A percentile compares a stretch with the other conserved stretches of the same genome.
These are phyloP conservation scores for Boletellus emodensis DNA, from an alignment of 768 basidiomycete species.

Conservation along the genomic window DNA sequence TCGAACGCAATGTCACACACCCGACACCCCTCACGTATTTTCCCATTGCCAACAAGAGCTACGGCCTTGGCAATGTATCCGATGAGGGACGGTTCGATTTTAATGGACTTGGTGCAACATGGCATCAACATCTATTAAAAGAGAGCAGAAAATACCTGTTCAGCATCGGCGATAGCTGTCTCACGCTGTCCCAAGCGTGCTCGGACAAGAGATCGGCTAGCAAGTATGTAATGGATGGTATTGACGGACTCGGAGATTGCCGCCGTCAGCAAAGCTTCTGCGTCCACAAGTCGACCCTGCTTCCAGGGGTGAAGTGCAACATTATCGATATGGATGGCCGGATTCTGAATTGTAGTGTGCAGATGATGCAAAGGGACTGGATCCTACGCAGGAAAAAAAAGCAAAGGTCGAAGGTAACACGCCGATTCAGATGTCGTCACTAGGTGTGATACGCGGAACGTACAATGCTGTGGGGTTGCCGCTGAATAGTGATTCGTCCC, in stretches of 20 bases:
- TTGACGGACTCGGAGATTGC: neutral
- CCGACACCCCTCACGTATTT: neutral
- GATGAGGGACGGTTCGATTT: neutral
- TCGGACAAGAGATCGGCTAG: slow-evolving; percentile 5
- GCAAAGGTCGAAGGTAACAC: no score
- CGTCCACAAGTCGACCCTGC: neutral
- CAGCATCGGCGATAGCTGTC: slow-evolving; percentile 1
- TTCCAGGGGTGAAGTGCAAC: neutral
- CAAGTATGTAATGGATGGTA: neutral
- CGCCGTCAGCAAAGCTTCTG: neutral
- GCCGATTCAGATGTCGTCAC: no score
- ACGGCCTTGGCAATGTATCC: slow-evolving; percentile 6
- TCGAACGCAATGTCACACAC: slow-evolving; percentile 2
- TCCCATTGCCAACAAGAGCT: neutral
- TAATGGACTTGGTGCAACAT: neutral
- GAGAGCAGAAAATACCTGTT: neutral
- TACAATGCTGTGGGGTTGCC: neutral
- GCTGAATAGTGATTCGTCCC: neutral
- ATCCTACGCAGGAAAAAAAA: neutral
- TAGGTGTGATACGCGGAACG: neutral
- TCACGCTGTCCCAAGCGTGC: neutral
- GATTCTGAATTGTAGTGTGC: neutral
- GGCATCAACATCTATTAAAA: neutral
- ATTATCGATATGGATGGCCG: neutral
- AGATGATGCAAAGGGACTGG: neutral